Evolutionary conservation across 257 asterid genomes (phyloP), one percentile per base, ranked within the genome.

Genomic region (Petunia axillaris): DNA sequence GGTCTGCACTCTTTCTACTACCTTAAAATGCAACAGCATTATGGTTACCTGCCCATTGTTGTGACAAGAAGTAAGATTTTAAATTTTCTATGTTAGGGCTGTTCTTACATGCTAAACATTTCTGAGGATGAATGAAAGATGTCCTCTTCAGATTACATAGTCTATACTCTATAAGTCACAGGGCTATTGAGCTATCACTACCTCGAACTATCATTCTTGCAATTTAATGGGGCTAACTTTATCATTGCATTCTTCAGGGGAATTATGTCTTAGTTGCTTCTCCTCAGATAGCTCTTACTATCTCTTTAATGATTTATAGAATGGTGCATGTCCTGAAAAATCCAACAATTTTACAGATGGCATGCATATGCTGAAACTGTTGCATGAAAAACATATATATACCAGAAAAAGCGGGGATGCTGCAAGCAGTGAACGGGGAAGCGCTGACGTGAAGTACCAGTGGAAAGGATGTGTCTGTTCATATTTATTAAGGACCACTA

Each of bases 381-480:
- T 48, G 11, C 10, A 73, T 60, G 66, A 78, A 54, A 58, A 64
- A 40, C 64, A 57, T 13, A 87, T 13, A 87, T 96, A 92, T 89
- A 96, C 99, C 96, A 91, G 70, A 85, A 91, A 92, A 76, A 96
- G 94, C 1, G 98, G 99, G 89, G 91, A 96, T 62, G 98, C 93
- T 79, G 88, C 91, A 85, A 96, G 88, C 86, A 96, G 87, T 4
- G 98, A 90, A 78, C 99, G 98, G 39, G 99, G 99, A 66, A 96
- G 97, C 63, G 99, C 99, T 75, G 99, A 96, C 68, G 98, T 91
- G 90, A 94, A 96, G 86, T 96, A 96, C 99, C 99, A 96, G 85
- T 92, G 92, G 80, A 91, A 91, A 75, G 97, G 87, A 82, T 96
- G 98, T 10, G 97, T 92, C 99, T 94, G 80, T 82, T 73, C 82